Percentiles rank a stretch among this genome's conserved stretches.
Conservation (phyloP, 352 stramenopile genomes). For the Phytophthora tubulina region DNA sequence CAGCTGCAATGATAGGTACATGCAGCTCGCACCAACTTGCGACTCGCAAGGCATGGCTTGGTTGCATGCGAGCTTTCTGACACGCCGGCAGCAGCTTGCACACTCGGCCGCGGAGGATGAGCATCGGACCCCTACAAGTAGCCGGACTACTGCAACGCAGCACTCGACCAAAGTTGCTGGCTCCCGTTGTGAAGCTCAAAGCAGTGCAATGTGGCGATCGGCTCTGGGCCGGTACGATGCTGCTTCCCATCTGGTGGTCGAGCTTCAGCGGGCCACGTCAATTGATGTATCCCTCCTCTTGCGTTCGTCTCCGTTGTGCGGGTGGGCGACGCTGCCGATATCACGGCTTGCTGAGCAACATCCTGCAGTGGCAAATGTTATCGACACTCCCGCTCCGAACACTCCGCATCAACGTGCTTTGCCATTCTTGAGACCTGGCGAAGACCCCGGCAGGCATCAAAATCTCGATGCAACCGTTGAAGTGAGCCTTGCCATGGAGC, state of each 20-base stretch:
- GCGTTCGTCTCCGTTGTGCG: constrained; percentile 17
- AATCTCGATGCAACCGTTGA: not conserved
- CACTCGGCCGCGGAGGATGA: constrained; percentile 13
- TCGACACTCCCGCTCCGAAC: constrained; percentile 3
- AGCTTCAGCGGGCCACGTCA: constrained; percentile 14
- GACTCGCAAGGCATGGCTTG: not conserved
- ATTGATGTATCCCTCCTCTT: constrained; percentile 29
- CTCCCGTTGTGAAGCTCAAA: not conserved
- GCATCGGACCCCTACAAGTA: constrained; percentile 3
- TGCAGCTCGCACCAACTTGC: not conserved
- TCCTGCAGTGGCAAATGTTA: not conserved
- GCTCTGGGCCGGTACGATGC: constrained; percentile 12
- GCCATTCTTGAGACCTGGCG: not conserved
- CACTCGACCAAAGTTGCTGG: not conserved
- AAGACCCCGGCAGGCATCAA: not conserved
- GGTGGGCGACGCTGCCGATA: not conserved
- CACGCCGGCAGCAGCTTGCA: constrained; percentile 4
- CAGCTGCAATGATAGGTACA: not conserved
- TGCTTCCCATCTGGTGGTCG: constrained; percentile 35
- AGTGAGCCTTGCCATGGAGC: constrained; percentile 22
- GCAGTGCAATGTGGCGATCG: constrained; percentile 16
- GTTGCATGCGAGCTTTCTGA: constrained; percentile 12
- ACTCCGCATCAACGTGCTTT: not conserved
- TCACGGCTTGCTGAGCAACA: constrained; percentile 42
- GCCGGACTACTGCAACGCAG: constrained; percentile 8